phyloP scores from a whole-genome alignment of 2,329 filamentous ascomycete genomes.

The Chaetomium strumarium region DNA sequence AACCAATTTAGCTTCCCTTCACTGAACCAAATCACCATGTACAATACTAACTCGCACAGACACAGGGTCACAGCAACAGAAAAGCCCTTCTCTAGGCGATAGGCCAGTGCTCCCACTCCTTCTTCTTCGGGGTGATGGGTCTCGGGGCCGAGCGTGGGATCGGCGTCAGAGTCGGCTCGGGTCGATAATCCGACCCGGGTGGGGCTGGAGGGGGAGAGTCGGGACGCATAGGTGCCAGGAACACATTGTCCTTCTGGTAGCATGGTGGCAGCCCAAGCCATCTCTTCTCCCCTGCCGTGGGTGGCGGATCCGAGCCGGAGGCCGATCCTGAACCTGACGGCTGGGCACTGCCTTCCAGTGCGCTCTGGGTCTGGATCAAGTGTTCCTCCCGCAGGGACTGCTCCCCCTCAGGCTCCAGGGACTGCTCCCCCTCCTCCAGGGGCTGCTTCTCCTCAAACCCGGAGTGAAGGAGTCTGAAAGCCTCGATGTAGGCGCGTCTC shows the following conservation, averaged over 20 bases:
- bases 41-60: background rate
- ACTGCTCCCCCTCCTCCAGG: background rate
- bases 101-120: background rate
- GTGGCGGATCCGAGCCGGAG: background rate
- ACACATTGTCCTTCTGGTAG: background rate
- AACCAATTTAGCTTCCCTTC: too few relatives aligned
- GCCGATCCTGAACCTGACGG: background rate
- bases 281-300: background rate
- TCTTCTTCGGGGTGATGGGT: background rate
- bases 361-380: background rate
- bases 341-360: background rate
- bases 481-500: background rate
- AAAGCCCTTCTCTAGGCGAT: background rate
- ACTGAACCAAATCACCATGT: background rate
- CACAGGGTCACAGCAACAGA: background rate
- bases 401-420: background rate
- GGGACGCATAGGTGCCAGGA: background rate
- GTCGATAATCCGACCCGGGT: background rate
- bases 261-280: background rate
- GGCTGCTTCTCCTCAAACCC: background rate
- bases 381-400: background rate
- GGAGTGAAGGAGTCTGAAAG: too few relatives aligned
- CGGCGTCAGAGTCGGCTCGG: background rate
- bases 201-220: background rate
- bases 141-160: background rate